phyloP scores from a whole-genome alignment of 2,329 filamentous ascomycete genomes.

The Mollisia scopiformis region DNA sequence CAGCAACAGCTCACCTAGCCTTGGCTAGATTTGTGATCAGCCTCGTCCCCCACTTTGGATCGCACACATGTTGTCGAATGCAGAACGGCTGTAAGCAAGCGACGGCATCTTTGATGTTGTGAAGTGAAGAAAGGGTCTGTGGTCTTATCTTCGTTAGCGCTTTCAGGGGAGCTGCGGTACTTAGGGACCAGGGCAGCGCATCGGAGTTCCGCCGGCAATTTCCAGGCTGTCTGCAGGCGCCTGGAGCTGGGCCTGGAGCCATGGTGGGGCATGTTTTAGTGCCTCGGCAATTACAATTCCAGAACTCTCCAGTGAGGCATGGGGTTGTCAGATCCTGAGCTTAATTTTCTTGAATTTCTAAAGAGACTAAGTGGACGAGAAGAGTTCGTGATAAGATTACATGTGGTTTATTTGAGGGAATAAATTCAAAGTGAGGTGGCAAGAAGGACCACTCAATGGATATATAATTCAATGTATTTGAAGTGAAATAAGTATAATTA shows the following conservation, averaged over 20 bases:
- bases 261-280: neutral
- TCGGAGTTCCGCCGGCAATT: neutral
- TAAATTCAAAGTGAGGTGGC: no score
- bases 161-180: neutral
- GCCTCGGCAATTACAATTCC: neutral
- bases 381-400: no score
- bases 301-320: neutral
- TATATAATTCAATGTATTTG: no score
- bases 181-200: neutral
- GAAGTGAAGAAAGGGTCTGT: neutral
- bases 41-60: neutral
- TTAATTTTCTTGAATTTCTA: no score
- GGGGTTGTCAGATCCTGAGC: no score
- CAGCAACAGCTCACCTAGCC: neutral
- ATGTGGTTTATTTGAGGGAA: no score
- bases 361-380: no score
- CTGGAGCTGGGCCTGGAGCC: neutral
- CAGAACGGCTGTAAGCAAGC: neutral
- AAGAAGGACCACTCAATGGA: no score
- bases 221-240: neutral
- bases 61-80: neutral
- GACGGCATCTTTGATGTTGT: neutral
- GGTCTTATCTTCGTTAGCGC: neutral
- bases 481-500: no score
- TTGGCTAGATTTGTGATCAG: neutral